Evolutionary conservation across 2,329 filamentous ascomycete species (phyloP).

Genomic region (Colletotrichum sp.): DNA sequence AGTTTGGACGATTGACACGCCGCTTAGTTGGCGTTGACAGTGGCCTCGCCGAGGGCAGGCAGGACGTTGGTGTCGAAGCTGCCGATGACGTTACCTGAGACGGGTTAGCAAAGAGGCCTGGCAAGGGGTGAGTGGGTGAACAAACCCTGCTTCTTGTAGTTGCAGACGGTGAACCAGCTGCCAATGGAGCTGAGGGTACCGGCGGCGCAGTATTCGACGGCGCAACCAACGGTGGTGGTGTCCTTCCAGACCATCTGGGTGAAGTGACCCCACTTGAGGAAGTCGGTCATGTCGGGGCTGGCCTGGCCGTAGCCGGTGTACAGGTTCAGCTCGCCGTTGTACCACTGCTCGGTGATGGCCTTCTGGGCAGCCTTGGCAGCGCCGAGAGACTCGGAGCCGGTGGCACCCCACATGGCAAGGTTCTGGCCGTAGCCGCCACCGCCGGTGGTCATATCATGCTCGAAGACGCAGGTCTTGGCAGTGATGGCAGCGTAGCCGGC

Average conservation of each 20-base stretch:
- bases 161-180: slow-evolving; percentile 85
- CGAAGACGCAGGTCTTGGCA: slow-evolving; percentile 73
- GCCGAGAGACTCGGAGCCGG: slow-evolving; percentile 48
- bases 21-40: slow-evolving; percentile 26
- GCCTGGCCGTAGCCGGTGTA: slow-evolving; percentile 61
- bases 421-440: slow-evolving; percentile 86
- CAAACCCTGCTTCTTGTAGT: slow-evolving; percentile 80
- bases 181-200: slow-evolving; percentile 56
- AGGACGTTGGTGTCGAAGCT: slow-evolving; percentile 56
- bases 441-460: slow-evolving; percentile 72
- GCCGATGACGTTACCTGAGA: slow-evolving; percentile 57
- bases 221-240: slow-evolving; percentile 48
- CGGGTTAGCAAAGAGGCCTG: slow-evolving; percentile 17
- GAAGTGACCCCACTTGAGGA: slow-evolving; percentile 68
- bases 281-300: slow-evolving; percentile 65
- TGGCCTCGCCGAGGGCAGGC: slow-evolving; percentile 39
- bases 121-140: slow-evolving; percentile 2
- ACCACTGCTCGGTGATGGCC: slow-evolving; percentile 84
- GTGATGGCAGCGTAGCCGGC: slow-evolving; percentile 67
- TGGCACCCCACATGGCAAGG: slow-evolving; percentile 70
- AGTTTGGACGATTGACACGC: neutral
- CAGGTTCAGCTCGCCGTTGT: slow-evolving; percentile 76
- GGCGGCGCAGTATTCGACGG: slow-evolving; percentile 72
- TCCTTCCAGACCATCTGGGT: slow-evolving; percentile 48
- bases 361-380: slow-evolving; percentile 62